Evolutionary conservation across 2,329 filamentous ascomycete genomes (phyloP).

Genomic region (Beauveria sp.): DNA sequence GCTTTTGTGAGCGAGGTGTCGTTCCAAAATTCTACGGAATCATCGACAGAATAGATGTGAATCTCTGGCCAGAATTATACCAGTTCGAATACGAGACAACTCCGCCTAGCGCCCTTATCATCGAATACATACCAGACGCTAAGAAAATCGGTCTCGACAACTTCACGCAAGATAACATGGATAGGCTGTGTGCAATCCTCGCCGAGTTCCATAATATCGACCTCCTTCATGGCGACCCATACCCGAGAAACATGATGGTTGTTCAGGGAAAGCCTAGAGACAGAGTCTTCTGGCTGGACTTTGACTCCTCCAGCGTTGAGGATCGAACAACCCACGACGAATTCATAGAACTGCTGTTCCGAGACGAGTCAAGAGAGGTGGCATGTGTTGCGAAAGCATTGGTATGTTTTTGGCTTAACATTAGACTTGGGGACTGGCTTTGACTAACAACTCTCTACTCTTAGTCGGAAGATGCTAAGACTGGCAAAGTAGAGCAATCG

Average conservation of each 20-base stretch:
- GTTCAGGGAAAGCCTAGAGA: neutral
- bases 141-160: neutral
- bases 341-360: neutral
- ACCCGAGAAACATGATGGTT: conserved; percentile 1
- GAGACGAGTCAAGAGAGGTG: neutral
- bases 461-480: neutral
- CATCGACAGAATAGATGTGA: neutral
- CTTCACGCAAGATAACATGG: neutral
- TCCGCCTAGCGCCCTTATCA: neutral
- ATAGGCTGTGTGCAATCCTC: neutral
- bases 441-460: neutral
- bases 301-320: neutral
- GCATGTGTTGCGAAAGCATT: neutral
- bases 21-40: neutral
- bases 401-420: neutral
- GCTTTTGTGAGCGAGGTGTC: neutral
- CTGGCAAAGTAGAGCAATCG: neutral
- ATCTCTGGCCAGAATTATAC: neutral
- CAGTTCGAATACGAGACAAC: neutral
- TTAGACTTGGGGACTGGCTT: neutral
- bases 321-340: neutral
- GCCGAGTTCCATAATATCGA: neutral
- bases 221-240: neutral
- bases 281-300: conserved; percentile 1
- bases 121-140: neutral